Percentiles rank a stretch among this genome's conserved stretches.
phyloP scores from a whole-genome alignment of 306 rosid genomes.

The Vigna trinervia region DNA sequence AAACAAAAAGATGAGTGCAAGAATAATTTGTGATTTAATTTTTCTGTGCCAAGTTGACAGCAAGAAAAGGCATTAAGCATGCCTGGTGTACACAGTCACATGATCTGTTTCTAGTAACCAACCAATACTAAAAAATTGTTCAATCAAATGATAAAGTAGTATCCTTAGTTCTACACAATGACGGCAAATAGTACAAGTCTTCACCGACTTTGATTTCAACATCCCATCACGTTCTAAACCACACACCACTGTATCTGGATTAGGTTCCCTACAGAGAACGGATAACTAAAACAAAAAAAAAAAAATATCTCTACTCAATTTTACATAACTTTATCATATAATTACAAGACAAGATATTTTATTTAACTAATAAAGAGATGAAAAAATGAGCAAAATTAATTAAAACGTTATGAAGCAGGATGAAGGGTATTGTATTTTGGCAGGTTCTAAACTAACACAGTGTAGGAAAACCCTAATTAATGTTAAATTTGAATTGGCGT shows the following conservation, averaged over 20 bases:
- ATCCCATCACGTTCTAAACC: slow-evolving; percentile 35
- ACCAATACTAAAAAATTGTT: background rate
- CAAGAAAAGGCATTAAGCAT: slow-evolving; percentile 13
- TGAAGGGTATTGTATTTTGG: background rate
- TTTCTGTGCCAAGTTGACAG: slow-evolving; percentile 15
- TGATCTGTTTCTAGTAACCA: slow-evolving; percentile 8
- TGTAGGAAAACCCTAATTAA: background rate
- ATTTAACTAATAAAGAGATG: background rate
- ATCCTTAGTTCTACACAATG: slow-evolving; percentile 11
- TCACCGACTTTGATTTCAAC: slow-evolving; percentile 48
- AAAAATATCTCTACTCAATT: background rate
- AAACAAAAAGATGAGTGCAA: background rate
- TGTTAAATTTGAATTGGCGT: background rate
- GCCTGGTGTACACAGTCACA: background rate
- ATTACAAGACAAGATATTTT: background rate
- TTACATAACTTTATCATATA: background rate
- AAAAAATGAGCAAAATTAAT: background rate
- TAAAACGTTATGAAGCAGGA: background rate
- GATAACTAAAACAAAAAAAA: background rate
- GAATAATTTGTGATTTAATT: background rate
- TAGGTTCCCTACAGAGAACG: background rate
- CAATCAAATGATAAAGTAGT: background rate
- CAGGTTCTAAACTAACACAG: background rate
- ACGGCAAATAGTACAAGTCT: slow-evolving; percentile 16
- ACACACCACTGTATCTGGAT: background rate